Evolutionary conservation across 495 filamentous ascomycete genomes (phyloP).

Genomic region (Rusavskia elegans): DNA sequence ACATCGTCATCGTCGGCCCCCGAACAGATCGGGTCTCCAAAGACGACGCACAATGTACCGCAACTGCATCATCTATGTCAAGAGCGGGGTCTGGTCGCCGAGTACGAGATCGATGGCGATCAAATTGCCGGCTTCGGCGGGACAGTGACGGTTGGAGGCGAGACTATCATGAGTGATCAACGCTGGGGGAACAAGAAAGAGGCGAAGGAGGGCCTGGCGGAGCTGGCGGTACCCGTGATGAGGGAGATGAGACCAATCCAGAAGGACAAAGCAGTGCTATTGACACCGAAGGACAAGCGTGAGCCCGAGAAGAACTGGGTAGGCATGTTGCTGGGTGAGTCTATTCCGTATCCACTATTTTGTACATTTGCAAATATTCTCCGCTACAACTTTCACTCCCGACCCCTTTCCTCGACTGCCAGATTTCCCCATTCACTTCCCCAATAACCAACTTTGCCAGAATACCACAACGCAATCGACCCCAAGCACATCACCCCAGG

Average conservation of each 20-base stretch:
- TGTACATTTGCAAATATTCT: no score
- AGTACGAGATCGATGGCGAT: constrained; percentile 11
- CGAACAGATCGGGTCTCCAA: constrained; percentile 7
- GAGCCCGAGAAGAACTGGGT: constrained; percentile 11
- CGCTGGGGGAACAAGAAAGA: constrained; percentile 14
- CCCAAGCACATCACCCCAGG: background rate
- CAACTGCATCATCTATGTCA: constrained; percentile 10
- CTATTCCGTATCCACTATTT: no score
- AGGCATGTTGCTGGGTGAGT: constrained; percentile 8
- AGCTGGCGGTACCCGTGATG: constrained; percentile 3
- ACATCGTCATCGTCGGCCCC: background rate
- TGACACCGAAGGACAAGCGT: background rate
- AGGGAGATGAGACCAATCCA: constrained; percentile 1
- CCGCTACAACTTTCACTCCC: no score
- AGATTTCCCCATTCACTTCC: background rate
- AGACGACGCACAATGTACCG: constrained; percentile 8
- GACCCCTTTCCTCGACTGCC: no score
- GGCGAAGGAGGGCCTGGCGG: constrained; percentile 9
- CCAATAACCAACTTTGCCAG: background rate
- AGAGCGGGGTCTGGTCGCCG: constrained; percentile 4
- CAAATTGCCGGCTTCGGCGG: constrained; percentile 6
- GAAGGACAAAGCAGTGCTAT: background rate
- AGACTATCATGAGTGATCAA: constrained; percentile 3
- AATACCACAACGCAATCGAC: constrained; percentile 7
- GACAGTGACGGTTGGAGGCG: constrained; percentile 2